A percentile compares a stretch with the other conserved stretches of the same genome.
Conservation (phyloP, 192 early-diverging fungal genomes). For the Linnemannia elongata region DNA sequence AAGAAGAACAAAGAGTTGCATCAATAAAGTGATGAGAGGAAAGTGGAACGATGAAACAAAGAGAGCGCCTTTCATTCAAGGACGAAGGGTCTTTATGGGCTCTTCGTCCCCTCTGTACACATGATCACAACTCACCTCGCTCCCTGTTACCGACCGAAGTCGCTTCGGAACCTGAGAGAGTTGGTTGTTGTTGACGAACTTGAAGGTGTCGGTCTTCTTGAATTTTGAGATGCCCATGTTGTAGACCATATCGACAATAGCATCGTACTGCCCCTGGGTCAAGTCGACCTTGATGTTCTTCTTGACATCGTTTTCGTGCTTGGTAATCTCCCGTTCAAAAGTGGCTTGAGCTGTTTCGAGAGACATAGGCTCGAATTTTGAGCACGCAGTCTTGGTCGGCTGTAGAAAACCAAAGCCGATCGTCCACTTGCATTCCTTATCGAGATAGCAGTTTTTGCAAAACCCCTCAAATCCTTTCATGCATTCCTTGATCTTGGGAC, state of each 20-base stretch:
- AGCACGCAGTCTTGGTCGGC: not conserved
- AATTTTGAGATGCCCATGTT: not conserved
- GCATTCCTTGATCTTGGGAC: not conserved
- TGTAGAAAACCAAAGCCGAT: not conserved
- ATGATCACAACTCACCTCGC: no score
- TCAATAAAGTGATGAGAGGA: no score
- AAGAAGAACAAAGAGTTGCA: no score
- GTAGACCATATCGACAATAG: not conserved
- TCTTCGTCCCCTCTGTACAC: no score
- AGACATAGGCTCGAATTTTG: not conserved
- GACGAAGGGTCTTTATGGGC: no score
- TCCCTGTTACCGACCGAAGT: not conserved
- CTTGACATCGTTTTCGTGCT: not conserved
- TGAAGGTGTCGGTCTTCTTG: not conserved
- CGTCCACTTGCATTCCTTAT: not conserved
- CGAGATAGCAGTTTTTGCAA: not conserved
- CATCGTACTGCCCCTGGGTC: constrained; percentile 4
- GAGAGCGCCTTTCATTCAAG: no score
- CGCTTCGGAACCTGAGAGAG: not conserved
- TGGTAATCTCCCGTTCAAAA: not conserved
- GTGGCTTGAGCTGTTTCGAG: not conserved
- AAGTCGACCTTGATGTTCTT: not conserved
- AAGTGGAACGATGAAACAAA: no score
- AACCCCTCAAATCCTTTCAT: constrained; percentile 1
- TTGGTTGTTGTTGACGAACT: constrained; percentile 8